Conservation (phyloP, 108 stramenopile genomes). For the Chaetoceros muelleri region DNA sequence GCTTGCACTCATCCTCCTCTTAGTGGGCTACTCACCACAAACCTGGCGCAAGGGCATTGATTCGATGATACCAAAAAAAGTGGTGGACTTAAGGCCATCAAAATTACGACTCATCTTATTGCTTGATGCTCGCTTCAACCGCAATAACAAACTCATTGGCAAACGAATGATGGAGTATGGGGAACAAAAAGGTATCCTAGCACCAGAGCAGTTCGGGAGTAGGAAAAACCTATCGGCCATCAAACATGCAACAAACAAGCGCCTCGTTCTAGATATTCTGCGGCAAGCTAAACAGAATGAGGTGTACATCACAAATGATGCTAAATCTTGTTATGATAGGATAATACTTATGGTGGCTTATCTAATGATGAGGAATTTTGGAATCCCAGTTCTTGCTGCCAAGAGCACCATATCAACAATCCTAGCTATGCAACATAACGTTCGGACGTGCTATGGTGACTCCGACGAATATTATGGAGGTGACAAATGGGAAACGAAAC, state of each 20-base stretch:
- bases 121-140: slow-evolving; percentile 9
- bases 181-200: slow-evolving; percentile 3
- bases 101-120: slow-evolving; percentile 5
- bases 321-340: slow-evolving; percentile 11
- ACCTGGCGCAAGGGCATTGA: slow-evolving; percentile 7
- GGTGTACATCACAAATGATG: slow-evolving; percentile 2
- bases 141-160: slow-evolving; percentile 5
- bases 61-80: slow-evolving; percentile 10
- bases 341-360: slow-evolving; percentile 10
- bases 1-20: background rate
- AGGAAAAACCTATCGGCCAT: background rate
- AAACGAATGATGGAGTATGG: slow-evolving; percentile 4
- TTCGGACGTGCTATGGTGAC: slow-evolving; percentile 6
- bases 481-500: background rate
- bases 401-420: background rate
- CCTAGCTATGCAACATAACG: slow-evolving; percentile 3
- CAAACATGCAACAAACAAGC: background rate
- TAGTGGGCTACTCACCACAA: slow-evolving; percentile 1
- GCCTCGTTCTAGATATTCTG: background rate
- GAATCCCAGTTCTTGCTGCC: background rate
- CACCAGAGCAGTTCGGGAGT: slow-evolving; percentile 2
- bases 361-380: slow-evolving; percentile 7
- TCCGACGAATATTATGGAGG: background rate
- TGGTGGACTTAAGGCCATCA: background rate
- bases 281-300: background rate